phyloP scores from a whole-genome alignment of 139 green algal species.

The Pleodorina starrii region DNA sequence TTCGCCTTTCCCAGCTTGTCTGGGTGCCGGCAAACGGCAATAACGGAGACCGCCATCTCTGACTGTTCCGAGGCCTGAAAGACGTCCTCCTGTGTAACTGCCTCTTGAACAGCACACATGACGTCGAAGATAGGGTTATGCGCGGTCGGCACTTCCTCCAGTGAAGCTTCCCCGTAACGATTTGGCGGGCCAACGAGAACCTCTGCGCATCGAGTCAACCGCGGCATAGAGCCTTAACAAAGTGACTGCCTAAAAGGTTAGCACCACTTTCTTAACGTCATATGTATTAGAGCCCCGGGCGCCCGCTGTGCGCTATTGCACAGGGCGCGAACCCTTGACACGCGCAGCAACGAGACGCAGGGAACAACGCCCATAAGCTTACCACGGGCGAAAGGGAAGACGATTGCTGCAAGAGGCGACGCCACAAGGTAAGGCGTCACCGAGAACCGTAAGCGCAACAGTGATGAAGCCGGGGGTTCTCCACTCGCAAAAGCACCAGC shows the following conservation, averaged over 20 bases:
- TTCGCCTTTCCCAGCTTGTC: not conserved
- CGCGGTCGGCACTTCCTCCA: not conserved
- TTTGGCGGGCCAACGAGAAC: not conserved
- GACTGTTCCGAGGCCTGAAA: not conserved
- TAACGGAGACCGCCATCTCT: constrained; percentile 19
- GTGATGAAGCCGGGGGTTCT: not conserved
- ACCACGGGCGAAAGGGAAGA: not conserved
- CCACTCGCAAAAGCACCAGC: too few species aligned
- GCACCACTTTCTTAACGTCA: not conserved
- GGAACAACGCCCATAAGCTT: not conserved
- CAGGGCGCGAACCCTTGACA: constrained; percentile 33
- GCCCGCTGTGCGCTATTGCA: not conserved
- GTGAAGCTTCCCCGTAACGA: not conserved
- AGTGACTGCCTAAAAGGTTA: not conserved
- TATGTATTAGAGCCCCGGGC: too few species aligned
- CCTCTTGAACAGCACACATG: constrained; percentile 26
- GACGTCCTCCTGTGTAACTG: not conserved
- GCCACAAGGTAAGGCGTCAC: not conserved
- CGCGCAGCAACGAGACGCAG: not conserved
- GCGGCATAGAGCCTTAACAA: not conserved
- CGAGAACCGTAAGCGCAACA: not conserved
- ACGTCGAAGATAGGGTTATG: not conserved
- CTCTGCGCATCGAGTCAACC: constrained; percentile 8
- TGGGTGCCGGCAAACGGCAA: not conserved
- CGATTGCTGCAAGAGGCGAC: not conserved